phyloP scores from a whole-genome alignment of 345 rosid genomes.

The Capsella bursapastoris region DNA sequence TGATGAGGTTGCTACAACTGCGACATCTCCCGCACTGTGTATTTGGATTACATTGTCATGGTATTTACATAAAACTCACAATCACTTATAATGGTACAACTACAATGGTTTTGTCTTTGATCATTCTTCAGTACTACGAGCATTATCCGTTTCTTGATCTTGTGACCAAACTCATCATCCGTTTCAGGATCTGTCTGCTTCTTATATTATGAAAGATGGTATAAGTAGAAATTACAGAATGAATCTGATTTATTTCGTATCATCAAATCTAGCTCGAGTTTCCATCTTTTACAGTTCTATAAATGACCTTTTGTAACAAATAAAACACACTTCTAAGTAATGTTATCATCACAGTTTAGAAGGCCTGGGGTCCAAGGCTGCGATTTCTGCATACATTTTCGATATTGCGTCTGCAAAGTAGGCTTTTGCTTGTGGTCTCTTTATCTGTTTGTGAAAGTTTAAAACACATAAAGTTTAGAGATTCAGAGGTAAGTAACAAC shows the following conservation, averaged over 20 bases:
- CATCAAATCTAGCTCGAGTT: constrained; percentile 17
- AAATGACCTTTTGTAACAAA: not conserved
- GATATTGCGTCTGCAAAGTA: constrained; percentile 68
- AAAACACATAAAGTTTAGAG: constrained; percentile 4
- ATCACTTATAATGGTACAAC: no score
- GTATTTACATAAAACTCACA: no score
- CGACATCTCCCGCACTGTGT: no score
- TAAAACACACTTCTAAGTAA: constrained; percentile 7
- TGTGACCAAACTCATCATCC: not conserved
- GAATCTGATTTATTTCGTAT: not conserved
- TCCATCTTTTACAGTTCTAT: constrained; percentile 10
- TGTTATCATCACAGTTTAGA: constrained; percentile 33
- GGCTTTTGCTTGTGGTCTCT: constrained; percentile 84
- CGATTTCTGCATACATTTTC: constrained; percentile 68
- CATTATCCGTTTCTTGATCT: not conserved
- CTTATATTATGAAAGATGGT: not conserved
- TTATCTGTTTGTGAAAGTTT: constrained; percentile 54
- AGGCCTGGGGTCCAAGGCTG: constrained; percentile 45
- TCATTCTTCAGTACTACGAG: not conserved
- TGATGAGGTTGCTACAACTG: no score
- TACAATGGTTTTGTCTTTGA: no score
- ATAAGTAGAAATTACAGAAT: constrained; percentile 11
- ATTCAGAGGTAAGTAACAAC: constrained; percentile 12
- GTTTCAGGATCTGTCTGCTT: not conserved
- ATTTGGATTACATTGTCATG: no score